Conservation (phyloP, 768 basidiomycete genomes). For the Mycena kentingensis region DNA sequence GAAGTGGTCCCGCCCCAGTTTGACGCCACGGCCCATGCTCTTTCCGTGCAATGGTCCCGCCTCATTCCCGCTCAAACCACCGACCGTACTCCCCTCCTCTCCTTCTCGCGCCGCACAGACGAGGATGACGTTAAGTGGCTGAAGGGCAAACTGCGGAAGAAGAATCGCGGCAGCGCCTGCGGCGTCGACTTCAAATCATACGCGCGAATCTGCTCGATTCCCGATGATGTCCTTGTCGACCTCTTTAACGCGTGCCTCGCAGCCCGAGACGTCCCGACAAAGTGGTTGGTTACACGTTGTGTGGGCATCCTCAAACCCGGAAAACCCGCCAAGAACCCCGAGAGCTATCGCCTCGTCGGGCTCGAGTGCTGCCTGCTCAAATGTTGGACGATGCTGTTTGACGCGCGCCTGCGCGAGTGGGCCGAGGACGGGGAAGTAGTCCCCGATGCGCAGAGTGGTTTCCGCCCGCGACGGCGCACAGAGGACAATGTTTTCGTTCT, state of each 20-base stretch:
- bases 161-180: not conserved
- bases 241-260: not conserved
- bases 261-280: not conserved
- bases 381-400: constrained; percentile 22
- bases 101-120: too few species aligned
- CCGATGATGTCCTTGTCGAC: not conserved
- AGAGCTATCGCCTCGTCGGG: constrained; percentile 21
- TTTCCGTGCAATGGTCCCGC: too few species aligned
- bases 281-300: not conserved
- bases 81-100: not conserved
- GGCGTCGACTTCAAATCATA: not conserved
- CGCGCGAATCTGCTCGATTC: constrained; percentile 2
- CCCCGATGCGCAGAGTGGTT: constrained; percentile 34
- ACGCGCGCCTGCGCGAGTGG: constrained; percentile 22
- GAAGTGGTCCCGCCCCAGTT: not conserved
- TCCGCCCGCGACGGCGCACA: constrained; percentile 27
- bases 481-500: constrained; percentile 31
- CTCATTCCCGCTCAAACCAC: not conserved
- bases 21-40: not conserved
- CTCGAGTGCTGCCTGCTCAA: constrained; percentile 25
- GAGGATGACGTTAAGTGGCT: too few species aligned
- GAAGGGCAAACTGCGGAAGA: too few species aligned
- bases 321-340: constrained; percentile 12
- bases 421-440: constrained; percentile 17
- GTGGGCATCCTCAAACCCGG: constrained; percentile 16